These are phyloP conservation scores for Paramecium sexaurelia DNA, from an alignment of 73 alveolate genomes.

Conservation along the genomic window DNA sequence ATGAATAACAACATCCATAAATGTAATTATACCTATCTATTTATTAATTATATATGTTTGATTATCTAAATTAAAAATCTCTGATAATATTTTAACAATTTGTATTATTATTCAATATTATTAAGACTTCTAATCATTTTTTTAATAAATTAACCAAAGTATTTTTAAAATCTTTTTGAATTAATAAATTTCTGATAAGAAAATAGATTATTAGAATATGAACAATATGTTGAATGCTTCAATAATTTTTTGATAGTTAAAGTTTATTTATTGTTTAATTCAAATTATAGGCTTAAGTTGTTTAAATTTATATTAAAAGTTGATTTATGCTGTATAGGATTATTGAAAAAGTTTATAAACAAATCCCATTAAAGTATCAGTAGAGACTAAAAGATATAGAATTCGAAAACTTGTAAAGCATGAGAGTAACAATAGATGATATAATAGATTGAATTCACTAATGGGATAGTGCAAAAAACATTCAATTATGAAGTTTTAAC, in stretches of 20 bases:
- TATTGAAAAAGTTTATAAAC: neutral
- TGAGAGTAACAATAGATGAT: neutral
- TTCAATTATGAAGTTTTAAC: neutral
- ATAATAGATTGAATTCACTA: conserved; percentile 21
- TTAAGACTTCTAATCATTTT: neutral
- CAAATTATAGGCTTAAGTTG: neutral
- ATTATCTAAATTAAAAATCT: neutral
- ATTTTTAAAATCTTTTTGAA: neutral
- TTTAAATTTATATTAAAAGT: neutral
- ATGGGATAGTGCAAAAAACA: neutral
- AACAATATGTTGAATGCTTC: neutral
- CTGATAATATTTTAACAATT: neutral
- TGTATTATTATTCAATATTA: neutral
- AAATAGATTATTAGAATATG: neutral
- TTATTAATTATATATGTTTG: neutral
- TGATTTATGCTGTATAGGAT: conserved; percentile 7
- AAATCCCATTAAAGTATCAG: neutral
- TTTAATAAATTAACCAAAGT: neutral
- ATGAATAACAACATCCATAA: too few relatives aligned
- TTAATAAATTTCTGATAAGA: neutral
- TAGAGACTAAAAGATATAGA: conserved; percentile 17
- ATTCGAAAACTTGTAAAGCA: neutral
- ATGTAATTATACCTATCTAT: too few relatives aligned
- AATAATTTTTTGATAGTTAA: neutral
- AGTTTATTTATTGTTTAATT: neutral